These are phyloP conservation scores for Cyclotella distinguenda DNA, from an alignment of 108 stramenopile species.

Conservation along the genomic window DNA sequence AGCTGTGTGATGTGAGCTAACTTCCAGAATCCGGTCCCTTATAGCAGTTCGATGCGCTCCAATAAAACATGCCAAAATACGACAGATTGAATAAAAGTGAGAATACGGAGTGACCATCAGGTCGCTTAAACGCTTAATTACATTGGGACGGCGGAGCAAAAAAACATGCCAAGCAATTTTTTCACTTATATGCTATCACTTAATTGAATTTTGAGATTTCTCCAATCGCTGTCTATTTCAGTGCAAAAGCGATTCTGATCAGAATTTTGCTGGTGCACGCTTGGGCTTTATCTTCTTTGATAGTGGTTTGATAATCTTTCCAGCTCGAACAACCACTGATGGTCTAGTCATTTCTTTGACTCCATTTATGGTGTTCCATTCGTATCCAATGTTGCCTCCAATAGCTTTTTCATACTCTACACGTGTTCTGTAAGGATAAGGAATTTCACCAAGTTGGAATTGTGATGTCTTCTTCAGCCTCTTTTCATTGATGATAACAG, in stretches of 20 bases:
- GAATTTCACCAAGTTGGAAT: constrained; percentile 86
- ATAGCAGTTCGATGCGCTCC: no score
- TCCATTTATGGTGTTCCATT: constrained; percentile 91
- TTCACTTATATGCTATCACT: no score
- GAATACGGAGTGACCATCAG: no score
- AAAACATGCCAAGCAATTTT: no score
- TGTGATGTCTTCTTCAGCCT: constrained; percentile 85
- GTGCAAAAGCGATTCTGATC: not conserved
- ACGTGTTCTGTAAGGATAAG: constrained; percentile 93
- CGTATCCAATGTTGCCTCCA: constrained; percentile 89
- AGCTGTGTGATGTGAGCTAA: no score
- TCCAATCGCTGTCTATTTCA: not conserved
- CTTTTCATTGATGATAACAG: constrained; percentile 94
- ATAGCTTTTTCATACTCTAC: constrained; percentile 95
- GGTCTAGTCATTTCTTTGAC: constrained; percentile 90
- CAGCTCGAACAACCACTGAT: constrained; percentile 85
- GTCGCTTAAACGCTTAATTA: no score
- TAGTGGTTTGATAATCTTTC: constrained; percentile 93
- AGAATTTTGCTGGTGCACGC: constrained; percentile 79
- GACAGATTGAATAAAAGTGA: no score
- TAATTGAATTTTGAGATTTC: no score
- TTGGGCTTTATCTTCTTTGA: constrained; percentile 66
- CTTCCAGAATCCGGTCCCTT: no score
- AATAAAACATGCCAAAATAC: no score
- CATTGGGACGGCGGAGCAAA: no score